Evolutionary conservation across 331 rosid genomes (phyloP), one percentile per base, ranked within the genome.

Genomic region (Cydonia oblonga): DNA sequence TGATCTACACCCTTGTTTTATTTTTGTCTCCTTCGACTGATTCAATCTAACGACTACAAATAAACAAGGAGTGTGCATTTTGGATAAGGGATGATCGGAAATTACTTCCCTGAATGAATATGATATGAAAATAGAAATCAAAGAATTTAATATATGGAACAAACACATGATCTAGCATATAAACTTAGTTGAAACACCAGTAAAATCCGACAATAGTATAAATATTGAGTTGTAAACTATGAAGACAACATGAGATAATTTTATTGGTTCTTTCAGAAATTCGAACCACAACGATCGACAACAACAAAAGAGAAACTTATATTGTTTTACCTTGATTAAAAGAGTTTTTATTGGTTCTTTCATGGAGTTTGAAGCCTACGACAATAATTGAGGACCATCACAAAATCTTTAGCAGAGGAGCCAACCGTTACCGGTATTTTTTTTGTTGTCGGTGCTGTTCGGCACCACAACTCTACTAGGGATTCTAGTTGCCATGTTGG

Each of bases 381-480:
- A 83, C 90, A 84, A 79, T 95, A 95, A 5, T 95, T 89, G 70
- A 95, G 87, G 60, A 86, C 89, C 99, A 95, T 95, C 72, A 95
- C 97, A 58, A 91, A 95, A 79, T 95, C 99, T 87, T 95, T 95
- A 5, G 97, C 99, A 0, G 99, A 91, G 72, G 97, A 87, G 24
- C 99, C 97, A 42, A 91, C 90, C 1, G 90, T 79, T 62, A 96
- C 93, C 1, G 96, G 89, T 35, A 86, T 70, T 79, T 81, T 89
- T 77, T 88, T 91, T 0, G 91, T 77, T 19, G 96, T 67, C 25
- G 96, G 83, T 24, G 90, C 90, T 3, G 93, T 86, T 69, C 90
- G 84, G 77, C 88, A 89, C 97, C 98, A 95, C 72, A 95, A 78
- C 58, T 95, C 97, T 22, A 95, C 96, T 14, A 95, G 71, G 82